A percentile compares a stretch with the other conserved stretches of the same genome.
phyloP scores from a whole-genome alignment of 208 protist species.

The Blechomonas ayalai region DNA sequence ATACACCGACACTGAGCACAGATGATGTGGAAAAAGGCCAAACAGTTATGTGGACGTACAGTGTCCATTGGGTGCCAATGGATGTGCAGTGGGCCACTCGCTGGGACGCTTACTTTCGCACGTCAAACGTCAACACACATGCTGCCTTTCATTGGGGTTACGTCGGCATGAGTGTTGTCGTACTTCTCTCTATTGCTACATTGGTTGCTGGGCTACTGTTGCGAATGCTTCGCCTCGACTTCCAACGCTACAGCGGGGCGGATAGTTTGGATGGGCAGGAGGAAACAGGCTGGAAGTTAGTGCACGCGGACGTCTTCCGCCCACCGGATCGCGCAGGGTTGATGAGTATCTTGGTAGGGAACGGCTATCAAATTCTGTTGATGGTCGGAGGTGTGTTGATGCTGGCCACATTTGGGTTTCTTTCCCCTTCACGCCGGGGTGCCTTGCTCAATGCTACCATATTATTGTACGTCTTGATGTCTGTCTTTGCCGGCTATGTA shows the following conservation, averaged over 20 bases:
- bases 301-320: conserved; percentile 97
- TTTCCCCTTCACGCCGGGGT: conserved; percentile 94
- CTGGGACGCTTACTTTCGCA: conserved; percentile 95
- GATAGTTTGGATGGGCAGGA: conserved; percentile 65
- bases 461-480: conserved; percentile 68
- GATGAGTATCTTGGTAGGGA: conserved; percentile 89
- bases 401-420: conserved; percentile 93
- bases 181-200: conserved; percentile 87
- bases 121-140: conserved; percentile 52
- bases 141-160: conserved; percentile 91
- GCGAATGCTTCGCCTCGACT: conserved; percentile 94
- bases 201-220: conserved; percentile 93
- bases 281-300: conserved; percentile 95
- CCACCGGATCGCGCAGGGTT: conserved; percentile 73
- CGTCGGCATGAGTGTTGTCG: conserved; percentile 94
- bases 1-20: conserved; percentile 11
- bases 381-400: conserved; percentile 79
- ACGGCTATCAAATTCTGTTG: conserved; percentile 91
- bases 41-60: conserved; percentile 77
- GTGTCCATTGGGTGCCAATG: conserved; percentile 59
- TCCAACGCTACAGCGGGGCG: conserved; percentile 88
- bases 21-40: conserved; percentile 14
- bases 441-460: conserved; percentile 82
- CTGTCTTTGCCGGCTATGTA: conserved; percentile 88
- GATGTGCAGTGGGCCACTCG: conserved; percentile 93